Conservation (phyloP, 306 rosid genomes). For the Citrullus amarus region DNA sequence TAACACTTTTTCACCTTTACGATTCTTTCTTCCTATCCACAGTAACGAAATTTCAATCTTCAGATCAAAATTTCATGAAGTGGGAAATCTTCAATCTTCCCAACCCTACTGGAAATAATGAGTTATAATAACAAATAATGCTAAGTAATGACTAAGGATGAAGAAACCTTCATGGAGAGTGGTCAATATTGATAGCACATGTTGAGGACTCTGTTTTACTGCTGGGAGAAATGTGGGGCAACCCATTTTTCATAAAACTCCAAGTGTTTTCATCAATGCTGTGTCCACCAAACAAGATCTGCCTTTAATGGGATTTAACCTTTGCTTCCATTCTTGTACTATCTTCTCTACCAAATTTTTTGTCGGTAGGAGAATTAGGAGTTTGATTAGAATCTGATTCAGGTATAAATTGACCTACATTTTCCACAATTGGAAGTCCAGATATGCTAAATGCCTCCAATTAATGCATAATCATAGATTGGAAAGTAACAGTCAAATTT, state of each 20-base stretch:
- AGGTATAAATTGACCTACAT: neutral
- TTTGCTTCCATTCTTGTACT: neutral
- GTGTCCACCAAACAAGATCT: neutral
- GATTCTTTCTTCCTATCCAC: too few relatives aligned
- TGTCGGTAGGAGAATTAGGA: neutral
- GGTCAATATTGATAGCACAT: neutral
- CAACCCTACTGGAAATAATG: neutral
- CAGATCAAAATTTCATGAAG: neutral
- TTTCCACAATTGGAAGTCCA: neutral
- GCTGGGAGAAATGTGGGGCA: neutral
- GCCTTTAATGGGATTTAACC: neutral
- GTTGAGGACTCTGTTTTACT: neutral
- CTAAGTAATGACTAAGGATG: neutral
- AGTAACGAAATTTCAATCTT: too few relatives aligned
- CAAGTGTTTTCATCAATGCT: neutral
- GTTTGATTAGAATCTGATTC: neutral
- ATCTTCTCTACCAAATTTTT: neutral
- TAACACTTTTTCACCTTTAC: too few relatives aligned
- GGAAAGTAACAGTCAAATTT: constrained; percentile 1
- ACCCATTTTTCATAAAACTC: neutral
- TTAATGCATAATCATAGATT: neutral
- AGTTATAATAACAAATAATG: neutral
- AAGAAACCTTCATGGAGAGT: neutral
- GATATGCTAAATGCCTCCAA: neutral
- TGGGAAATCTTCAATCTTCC: neutral